These are phyloP conservation scores for Ambrosia hybrid DNA, from an alignment of 140 eudicot genomes.

Conservation along the genomic window DNA sequence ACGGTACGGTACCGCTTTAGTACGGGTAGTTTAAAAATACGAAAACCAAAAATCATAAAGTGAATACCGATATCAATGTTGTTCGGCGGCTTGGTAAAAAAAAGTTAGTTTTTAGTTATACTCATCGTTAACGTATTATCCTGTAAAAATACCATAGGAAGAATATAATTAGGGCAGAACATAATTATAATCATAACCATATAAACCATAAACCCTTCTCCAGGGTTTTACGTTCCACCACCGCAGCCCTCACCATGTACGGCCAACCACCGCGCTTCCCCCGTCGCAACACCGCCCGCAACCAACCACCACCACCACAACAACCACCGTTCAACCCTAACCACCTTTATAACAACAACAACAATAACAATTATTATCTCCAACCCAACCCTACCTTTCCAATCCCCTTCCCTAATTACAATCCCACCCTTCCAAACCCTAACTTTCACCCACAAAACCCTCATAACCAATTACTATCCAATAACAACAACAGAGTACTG, in stretches of 20 bases:
- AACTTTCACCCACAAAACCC: slow-evolving; percentile 30
- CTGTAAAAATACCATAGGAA: no score
- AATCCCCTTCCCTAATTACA: slow-evolving; percentile 4
- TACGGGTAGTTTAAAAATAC: no score
- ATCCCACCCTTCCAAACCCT: slow-evolving; percentile 40
- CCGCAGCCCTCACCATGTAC: slow-evolving; percentile 37
- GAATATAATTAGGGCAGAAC: no score
- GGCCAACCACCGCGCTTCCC: slow-evolving; percentile 45
- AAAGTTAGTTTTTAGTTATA: no score
- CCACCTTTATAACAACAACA: slow-evolving; percentile 23
- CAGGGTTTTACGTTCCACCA: slow-evolving; percentile 21
- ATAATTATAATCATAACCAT: no score
- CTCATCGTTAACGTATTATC: no score
- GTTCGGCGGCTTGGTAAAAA: no score
- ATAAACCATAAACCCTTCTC: slow-evolving; percentile 20
- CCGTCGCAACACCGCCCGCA: slow-evolving; percentile 32
- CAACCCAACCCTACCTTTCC: slow-evolving; percentile 23
- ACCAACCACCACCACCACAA: slow-evolving; percentile 24
- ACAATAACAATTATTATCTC: slow-evolving; percentile 23
- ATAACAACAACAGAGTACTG: slow-evolving; percentile 19
- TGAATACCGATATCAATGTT: no score
- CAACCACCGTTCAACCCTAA: slow-evolving; percentile 29
- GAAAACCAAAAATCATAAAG: no score
- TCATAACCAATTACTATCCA: slow-evolving; percentile 27
- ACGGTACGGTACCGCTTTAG: no score